These are phyloP conservation scores for Trichoderma gamsii DNA, from an alignment of 495 filamentous ascomycete genomes.

Conservation along the genomic window DNA sequence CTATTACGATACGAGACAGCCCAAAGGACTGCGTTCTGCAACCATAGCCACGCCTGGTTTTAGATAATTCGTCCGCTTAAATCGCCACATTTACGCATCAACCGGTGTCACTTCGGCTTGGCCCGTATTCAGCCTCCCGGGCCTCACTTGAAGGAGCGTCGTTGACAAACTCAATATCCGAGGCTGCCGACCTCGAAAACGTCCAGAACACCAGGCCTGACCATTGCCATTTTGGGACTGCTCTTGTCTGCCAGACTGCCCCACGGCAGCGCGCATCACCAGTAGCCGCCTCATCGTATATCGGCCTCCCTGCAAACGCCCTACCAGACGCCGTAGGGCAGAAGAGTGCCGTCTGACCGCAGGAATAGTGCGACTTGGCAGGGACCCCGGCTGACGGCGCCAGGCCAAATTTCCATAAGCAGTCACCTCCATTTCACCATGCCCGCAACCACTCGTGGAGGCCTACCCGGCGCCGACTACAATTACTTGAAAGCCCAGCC, in stretches of 20 bases:
- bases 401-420: conserved; percentile 13
- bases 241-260: not conserved
- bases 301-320: not conserved
- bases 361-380: conserved; percentile 14
- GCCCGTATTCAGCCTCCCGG: not conserved
- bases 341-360: conserved; percentile 13
- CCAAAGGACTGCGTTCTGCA: not conserved
- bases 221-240: not conserved
- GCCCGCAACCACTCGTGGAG: conserved; percentile 12
- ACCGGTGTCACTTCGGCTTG: not conserved
- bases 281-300: conserved; percentile 1
- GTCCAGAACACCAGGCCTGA: not conserved
- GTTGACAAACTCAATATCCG: not conserved
- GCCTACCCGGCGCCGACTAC: conserved; percentile 14
- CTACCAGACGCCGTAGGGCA: conserved; percentile 13
- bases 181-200: conserved; percentile 3
- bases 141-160: not conserved
- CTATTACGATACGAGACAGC: conserved; percentile 1
- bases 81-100: not conserved
- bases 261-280: not conserved
- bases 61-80: not conserved
- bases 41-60: not conserved
- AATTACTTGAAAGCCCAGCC: conserved; percentile 17
- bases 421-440: conserved; percentile 10
- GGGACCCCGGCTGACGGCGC: conserved; percentile 14